Evolutionary conservation across 164 flowering plant genomes (phyloP), one percentile per base, ranked within the genome.

Genomic region (Warburgia ugandensis): DNA sequence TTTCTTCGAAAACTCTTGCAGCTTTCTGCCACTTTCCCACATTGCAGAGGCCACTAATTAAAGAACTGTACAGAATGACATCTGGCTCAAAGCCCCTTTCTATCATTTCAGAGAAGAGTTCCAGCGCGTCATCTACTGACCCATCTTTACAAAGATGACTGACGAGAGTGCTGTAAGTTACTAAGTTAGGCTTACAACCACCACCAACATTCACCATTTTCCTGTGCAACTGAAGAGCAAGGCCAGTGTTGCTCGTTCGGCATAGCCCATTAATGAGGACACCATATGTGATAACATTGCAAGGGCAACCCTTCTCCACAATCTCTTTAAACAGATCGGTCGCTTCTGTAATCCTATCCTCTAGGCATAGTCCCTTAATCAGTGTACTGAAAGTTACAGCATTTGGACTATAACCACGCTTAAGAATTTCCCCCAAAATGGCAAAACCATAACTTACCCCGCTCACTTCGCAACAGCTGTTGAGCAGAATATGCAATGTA

Each of bases 111-210:
- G n/a, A 4, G 22, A 62, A 52, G 20, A 67, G 29, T n/a, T 55
- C 22, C 2, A 25, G 26, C 13, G 58, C 68, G 14, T 68, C 65
- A n/a, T 50, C 36, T 3, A 59, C 35, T 5, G 21, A 17, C n/a
- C 61, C 52, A n/a, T 28, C 55, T n/a, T 55, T 54, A 17, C 61
- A 45, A 13, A 68, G 25, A 22, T 59, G 41, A 36, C 61, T 36
- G 3, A 64, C 53, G 19, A 66, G 12, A 0, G 3, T 43, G 29
- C 3, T 48, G 20, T 48, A 67, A 1, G 29, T 37, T 9, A 31
- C 41, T 8, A 48, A 16, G 30, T 37, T 36, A 0, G 64, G 67
- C 21, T 27, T 39, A 39, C 46, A 32, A 3, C 31, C 17, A 3
- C 35, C 29, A 27, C 23, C 13, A 20, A 22, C n/a, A 4, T 27